These are phyloP conservation scores for Peribolospora kevripleyi DNA, from an alignment of 768 basidiomycete genomes.

Conservation along the genomic window DNA sequence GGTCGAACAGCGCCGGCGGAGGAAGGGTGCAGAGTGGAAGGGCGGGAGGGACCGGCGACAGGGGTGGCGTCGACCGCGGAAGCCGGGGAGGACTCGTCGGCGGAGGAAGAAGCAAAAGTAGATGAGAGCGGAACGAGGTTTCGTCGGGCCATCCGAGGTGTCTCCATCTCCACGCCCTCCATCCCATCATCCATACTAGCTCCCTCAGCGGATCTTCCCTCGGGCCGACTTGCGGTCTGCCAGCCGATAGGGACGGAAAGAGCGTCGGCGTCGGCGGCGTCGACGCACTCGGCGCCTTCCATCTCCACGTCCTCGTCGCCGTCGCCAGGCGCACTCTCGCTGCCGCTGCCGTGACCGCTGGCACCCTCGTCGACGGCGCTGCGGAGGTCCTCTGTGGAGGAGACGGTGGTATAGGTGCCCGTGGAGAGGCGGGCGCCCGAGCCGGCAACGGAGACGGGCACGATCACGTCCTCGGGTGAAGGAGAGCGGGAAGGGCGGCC, in stretches of 20 bases:
- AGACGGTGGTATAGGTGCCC: neutral
- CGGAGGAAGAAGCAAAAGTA: too few relatives aligned
- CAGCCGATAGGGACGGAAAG: neutral
- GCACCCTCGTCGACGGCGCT: constrained; percentile 10
- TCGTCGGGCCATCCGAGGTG: too few relatives aligned
- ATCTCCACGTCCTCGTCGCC: constrained; percentile 17
- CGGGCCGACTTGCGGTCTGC: constrained; percentile 5
- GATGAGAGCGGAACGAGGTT: too few relatives aligned
- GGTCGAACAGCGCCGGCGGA: too few relatives aligned
- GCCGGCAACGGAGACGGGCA: neutral
- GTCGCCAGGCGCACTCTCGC: constrained; percentile 22
- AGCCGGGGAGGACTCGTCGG: too few relatives aligned
- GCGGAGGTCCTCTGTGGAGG: neutral
- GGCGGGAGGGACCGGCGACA: too few relatives aligned
- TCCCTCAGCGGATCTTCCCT: neutral
- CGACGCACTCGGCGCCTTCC: constrained; percentile 8
- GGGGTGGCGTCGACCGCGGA: too few relatives aligned
- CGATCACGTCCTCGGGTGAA: neutral
- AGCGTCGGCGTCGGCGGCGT: constrained; percentile 14
- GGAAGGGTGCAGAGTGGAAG: too few relatives aligned
- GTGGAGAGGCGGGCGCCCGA: neutral
- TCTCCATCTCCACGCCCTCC: too few relatives aligned
- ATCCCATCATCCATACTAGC: too few relatives aligned
- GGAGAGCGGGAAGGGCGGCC: neutral
- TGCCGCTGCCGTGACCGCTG: constrained; percentile 8